phyloP scores from a whole-genome alignment of 2,329 filamentous ascomycete genomes.

The Purpureocillium takamizusanense region DNA sequence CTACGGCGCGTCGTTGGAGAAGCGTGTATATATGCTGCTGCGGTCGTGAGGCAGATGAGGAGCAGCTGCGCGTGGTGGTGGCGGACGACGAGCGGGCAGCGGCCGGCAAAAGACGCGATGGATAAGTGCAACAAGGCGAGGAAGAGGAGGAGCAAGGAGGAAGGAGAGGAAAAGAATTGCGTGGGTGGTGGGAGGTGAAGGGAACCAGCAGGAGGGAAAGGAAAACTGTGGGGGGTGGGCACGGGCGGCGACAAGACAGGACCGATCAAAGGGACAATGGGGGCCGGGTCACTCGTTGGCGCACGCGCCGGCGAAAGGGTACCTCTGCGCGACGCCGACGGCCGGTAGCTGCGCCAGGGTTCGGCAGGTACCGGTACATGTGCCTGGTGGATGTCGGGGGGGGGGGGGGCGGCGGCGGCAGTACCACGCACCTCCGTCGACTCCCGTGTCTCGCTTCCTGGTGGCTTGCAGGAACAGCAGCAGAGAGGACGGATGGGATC shows the following conservation, averaged over 20 bases:
- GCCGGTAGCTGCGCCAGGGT: too few species aligned
- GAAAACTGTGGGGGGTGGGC: slow-evolving; percentile 10
- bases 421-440: too few species aligned
- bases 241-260: background rate
- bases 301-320: background rate
- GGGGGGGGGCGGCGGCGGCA: too few species aligned
- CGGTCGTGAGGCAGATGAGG: too few species aligned
- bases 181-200: slow-evolving; percentile 11
- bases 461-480: too few species aligned
- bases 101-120: slow-evolving; percentile 14
- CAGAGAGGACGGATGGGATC: too few species aligned
- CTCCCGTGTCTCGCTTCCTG: too few species aligned
- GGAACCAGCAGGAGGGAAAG: slow-evolving; percentile 7
- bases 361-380: too few species aligned
- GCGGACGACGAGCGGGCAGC: slow-evolving; percentile 4
- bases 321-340: too few species aligned
- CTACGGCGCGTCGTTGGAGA: background rate
- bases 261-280: background rate
- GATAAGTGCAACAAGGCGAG: slow-evolving; percentile 12
- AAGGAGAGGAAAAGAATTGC: slow-evolving; percentile 15
- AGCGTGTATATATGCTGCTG: too few species aligned
- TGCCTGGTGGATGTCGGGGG: too few species aligned
- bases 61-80: background rate
- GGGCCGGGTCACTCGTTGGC: background rate
- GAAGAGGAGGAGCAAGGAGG: slow-evolving; percentile 3